Evolutionary conservation across 305 asterid species (phyloP).

Genomic region (Solanum hybrid): DNA sequence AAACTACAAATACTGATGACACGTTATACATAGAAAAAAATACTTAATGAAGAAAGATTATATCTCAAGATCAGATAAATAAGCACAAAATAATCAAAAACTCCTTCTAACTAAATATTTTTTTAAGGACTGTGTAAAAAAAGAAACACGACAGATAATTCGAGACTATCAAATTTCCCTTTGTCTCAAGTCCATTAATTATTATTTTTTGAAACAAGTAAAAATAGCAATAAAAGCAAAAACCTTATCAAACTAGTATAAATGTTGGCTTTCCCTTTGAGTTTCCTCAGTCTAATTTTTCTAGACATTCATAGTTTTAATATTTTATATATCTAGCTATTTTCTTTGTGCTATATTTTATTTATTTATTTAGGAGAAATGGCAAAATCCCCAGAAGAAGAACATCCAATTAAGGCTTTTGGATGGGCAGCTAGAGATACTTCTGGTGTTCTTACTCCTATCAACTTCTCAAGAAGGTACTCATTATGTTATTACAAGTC

Average conservation of each 20-base stretch:
- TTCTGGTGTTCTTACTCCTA: background rate
- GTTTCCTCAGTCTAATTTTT: too few relatives aligned
- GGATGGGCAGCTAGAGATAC: slow-evolving; percentile 33
- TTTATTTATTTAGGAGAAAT: background rate
- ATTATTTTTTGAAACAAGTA: too few relatives aligned
- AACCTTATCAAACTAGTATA: too few relatives aligned
- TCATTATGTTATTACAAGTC: too few relatives aligned
- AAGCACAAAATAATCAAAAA: background rate
- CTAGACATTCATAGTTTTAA: background rate
- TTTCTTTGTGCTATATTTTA: background rate
- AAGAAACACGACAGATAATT: too few relatives aligned
- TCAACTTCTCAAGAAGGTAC: too few relatives aligned
- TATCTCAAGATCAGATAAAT: background rate
- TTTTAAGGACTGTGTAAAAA: background rate
- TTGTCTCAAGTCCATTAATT: too few relatives aligned
- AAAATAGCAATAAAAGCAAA: too few relatives aligned
- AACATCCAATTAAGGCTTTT: slow-evolving; percentile 19
- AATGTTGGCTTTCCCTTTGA: too few relatives aligned
- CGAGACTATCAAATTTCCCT: too few relatives aligned
- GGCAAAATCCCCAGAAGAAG: slow-evolving; percentile 18
- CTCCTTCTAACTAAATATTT: background rate
- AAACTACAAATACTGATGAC: background rate
- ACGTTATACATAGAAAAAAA: background rate
- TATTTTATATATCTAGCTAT: background rate
- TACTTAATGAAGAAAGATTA: background rate